Base-by-base conservation (phyloP, 2,329 filamentous ascomycete species). In the Aspergillus sp. region DNA sequence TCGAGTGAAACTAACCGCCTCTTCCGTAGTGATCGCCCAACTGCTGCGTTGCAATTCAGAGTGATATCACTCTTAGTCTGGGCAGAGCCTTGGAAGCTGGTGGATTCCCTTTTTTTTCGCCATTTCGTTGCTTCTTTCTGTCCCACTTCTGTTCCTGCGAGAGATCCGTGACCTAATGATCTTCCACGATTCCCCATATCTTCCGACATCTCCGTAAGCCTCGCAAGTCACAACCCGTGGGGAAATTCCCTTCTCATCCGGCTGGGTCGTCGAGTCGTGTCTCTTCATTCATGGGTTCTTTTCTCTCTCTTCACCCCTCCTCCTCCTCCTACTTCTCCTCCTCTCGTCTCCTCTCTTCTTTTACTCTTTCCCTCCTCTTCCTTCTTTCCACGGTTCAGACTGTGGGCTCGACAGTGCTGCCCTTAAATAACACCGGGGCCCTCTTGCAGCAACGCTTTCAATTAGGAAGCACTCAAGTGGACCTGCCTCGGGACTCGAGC, bases 341-440 rank as follows among this genome's bases (percentile, higher is more conserved):
- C 49, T 51, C 49, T 39, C 48, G 15, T 59, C 45, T 51, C 39
- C 51, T 46, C 54, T 45, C 56, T 56, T 56, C 25, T 52, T 39
- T 37, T 60, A 44, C 27, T 54, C 49, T 60, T 56, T 48, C 44
- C 64, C 45, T 52, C 60, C 33, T 51, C 62, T 27, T 41, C 60
- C 45, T 57, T n/a, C 58, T 61, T 48, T 57, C 44, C 52, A 61
- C 61, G 39, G 53, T 59, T 44, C 63, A 57, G 21, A 55, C 60
- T 49, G 62, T 66, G 31, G 56, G 57, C 46, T 63, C 64, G 48
- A 58, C 65, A 33, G 66, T 71, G 14, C 21, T 56, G 52, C 69
- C 72, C 17, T 74, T 71, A 12, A 74, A 74, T 53, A 63, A 56
- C 39, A 65, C 71, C 31, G 52, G 58, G 39, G 67, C 69, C 59